A percentile compares a stretch with the other conserved stretches of the same genome.
These are phyloP conservation scores for Nissolia schottii DNA, from an alignment of 306 rosid species.

Conservation along the genomic window DNA sequence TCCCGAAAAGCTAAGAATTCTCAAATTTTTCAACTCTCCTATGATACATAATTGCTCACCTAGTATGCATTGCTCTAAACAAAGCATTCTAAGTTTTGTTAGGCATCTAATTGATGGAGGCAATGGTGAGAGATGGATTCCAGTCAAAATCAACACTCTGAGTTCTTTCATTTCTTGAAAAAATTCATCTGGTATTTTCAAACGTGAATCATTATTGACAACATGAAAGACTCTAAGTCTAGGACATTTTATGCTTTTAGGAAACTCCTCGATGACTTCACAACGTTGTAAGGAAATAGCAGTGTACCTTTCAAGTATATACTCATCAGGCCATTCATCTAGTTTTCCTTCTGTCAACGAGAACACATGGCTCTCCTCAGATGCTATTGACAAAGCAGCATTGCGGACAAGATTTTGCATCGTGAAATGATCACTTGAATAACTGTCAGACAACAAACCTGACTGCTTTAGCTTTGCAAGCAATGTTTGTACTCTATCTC, in stretches of 20 bases:
- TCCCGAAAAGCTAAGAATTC: constrained; percentile 33
- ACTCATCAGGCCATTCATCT: constrained; percentile 20
- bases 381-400: constrained; percentile 16
- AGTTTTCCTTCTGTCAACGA: not conserved
- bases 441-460: constrained; percentile 6
- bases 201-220: not conserved
- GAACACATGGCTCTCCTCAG: not conserved
- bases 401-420: constrained; percentile 13
- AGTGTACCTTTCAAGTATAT: constrained; percentile 1
- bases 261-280: not conserved
- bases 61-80: constrained; percentile 19
- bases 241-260: not conserved
- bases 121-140: not conserved
- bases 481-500: not conserved
- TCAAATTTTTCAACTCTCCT: constrained; percentile 30
- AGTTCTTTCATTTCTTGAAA: constrained; percentile 20
- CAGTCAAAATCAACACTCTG: constrained; percentile 9
- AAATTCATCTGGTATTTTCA: not conserved
- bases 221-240: not conserved
- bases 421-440: constrained; percentile 4
- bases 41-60: constrained; percentile 19
- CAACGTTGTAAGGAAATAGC: constrained; percentile 12
- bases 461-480: not conserved
- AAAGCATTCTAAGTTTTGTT: constrained; percentile 16
- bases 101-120: constrained; percentile 3